These are phyloP conservation scores for Botrytis galanthina DNA, from an alignment of 2,329 filamentous ascomycete genomes.

Conservation along the genomic window DNA sequence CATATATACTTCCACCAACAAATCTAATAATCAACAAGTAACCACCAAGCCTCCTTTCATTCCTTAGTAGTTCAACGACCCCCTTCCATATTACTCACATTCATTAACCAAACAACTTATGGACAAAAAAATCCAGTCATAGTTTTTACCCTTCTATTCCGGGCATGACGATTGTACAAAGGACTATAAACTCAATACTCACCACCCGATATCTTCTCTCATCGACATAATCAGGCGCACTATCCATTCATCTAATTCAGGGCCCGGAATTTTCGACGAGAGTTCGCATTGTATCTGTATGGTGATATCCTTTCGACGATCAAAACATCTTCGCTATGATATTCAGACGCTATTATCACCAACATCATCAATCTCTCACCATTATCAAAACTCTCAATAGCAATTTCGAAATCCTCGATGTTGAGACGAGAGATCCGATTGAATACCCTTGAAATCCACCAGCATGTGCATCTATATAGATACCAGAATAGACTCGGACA, in stretches of 20 bases:
- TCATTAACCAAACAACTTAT: not conserved
- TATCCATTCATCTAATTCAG: not conserved
- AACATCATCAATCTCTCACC: not conserved
- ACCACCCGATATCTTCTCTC: not conserved
- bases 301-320: not conserved
- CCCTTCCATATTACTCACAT: not conserved
- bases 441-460: rapidly evolving
- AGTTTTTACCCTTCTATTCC: no score
- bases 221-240: not conserved
- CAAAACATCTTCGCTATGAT: not conserved
- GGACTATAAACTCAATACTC: not conserved
- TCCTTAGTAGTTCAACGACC: no score
- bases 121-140: no score
- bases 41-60: no score
- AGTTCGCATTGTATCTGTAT: not conserved
- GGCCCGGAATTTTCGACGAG: not conserved
- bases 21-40: no score
- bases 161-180: not conserved
- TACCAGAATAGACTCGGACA: not conserved
- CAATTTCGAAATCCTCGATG: not conserved
- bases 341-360: no score
- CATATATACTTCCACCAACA: no score
- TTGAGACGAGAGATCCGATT: not conserved
- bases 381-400: not conserved
- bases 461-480: not conserved